Percentiles rank a stretch among this genome's conserved stretches.
Evolutionary conservation across 2,329 filamentous ascomycete species (phyloP).

Genomic region (Beauveria australis): DNA sequence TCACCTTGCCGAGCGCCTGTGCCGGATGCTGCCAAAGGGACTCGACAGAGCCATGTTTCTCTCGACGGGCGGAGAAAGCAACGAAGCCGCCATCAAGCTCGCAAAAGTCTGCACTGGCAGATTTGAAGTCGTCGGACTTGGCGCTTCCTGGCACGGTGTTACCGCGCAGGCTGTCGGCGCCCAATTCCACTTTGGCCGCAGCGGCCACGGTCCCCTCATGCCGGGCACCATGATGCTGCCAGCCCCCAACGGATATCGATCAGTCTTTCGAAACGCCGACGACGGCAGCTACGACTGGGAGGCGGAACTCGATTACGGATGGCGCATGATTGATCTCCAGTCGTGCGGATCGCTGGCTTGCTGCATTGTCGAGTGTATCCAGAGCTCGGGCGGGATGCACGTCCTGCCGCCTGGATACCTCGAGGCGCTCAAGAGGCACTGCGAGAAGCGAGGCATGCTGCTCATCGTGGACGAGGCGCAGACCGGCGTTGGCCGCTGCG

Average conservation of each 20-base stretch:
- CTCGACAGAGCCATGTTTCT: slow-evolving; percentile 51
- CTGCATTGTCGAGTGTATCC: slow-evolving; percentile 55
- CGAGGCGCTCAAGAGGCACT: slow-evolving; percentile 44
- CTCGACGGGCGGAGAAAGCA: slow-evolving; percentile 48
- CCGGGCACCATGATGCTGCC: slow-evolving; percentile 51
- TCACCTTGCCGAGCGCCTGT: slow-evolving; percentile 43
- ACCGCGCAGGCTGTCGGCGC: slow-evolving; percentile 46
- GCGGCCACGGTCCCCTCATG: slow-evolving; percentile 38
- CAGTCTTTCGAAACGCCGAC: slow-evolving; percentile 42
- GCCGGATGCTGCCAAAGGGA: slow-evolving; percentile 36
- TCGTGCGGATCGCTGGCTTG: slow-evolving; percentile 55
- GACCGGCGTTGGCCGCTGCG: slow-evolving; percentile 48
- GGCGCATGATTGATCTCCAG: slow-evolving; percentile 50
- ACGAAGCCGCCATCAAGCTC: slow-evolving; percentile 56
- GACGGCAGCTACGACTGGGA: slow-evolving; percentile 56
- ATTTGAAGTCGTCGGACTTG: slow-evolving; percentile 55
- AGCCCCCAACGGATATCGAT: slow-evolving; percentile 52
- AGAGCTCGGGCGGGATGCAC: slow-evolving; percentile 51
- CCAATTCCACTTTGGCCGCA: slow-evolving; percentile 48
- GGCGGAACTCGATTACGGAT: slow-evolving; percentile 52
- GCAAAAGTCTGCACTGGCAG: slow-evolving; percentile 58
- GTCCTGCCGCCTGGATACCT: slow-evolving; percentile 52
- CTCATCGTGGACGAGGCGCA: slow-evolving; percentile 56
- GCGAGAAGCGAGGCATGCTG: slow-evolving; percentile 48
- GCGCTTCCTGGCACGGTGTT: slow-evolving; percentile 53